Conservation (phyloP, 164 flowering plant genomes). For the Cinnamomum chago region DNA sequence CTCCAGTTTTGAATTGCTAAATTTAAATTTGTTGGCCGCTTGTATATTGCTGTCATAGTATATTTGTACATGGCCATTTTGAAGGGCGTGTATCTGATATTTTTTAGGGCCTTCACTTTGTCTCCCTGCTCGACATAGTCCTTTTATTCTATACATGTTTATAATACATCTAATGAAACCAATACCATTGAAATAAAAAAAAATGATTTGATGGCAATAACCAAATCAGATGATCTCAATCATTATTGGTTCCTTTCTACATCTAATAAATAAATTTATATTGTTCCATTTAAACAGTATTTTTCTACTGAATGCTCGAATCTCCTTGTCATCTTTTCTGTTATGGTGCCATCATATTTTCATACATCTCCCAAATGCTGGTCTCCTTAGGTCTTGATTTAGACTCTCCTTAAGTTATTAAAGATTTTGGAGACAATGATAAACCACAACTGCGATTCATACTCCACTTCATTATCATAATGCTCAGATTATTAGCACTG, state of each 20-base stretch:
- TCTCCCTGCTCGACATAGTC: too few species aligned
- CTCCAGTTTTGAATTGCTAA: neutral
- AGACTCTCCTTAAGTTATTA: neutral
- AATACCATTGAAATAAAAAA: too few species aligned
- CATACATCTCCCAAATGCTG: neutral
- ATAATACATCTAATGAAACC: too few species aligned
- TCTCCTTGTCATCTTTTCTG: neutral
- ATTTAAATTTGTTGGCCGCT: too few species aligned
- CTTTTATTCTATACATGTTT: too few species aligned
- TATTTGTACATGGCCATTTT: too few species aligned
- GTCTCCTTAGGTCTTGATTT: neutral
- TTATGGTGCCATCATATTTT: neutral
- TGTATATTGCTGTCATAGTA: too few species aligned
- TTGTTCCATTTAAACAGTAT: too few species aligned
- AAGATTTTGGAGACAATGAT: neutral
- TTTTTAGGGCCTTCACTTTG: too few species aligned
- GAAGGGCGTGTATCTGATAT: too few species aligned
- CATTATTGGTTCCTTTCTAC: neutral
- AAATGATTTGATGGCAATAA: neutral
- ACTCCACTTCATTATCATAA: slow-evolving; percentile 20
- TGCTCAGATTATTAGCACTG: slow-evolving; percentile 13
- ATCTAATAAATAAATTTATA: too few species aligned
- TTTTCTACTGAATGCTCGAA: neutral
- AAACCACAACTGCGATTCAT: neutral
- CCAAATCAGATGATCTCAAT: neutral